Evolutionary conservation across 192 early-diverging fungal genomes (phyloP), one percentile per base, ranked within the genome.

Genomic region (Backusella parvicylindrica): DNA sequence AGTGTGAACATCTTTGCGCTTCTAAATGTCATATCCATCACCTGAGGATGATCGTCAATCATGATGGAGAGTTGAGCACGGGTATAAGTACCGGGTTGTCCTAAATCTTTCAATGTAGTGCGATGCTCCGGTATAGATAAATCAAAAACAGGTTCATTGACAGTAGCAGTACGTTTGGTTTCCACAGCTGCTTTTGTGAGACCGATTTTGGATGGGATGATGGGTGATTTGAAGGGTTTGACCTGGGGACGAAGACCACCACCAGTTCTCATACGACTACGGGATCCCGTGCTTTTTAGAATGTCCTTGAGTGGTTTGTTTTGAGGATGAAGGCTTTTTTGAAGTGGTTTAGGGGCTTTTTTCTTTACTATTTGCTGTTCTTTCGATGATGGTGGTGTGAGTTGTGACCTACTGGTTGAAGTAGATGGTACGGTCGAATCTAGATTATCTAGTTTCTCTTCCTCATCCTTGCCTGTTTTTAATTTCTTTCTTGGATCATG

Each of bases 141-240:
- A 73, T 78, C 35, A 38, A 78, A 78, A 0, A 72, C 71, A 60
- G 71, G 43, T 21, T 26, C 32, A 23, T 8, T 68, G 3, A 33
- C 7, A 13, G 6, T 4, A 2, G 26, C 21, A 0, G 47, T 38
- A 5, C 33, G n/a, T 53, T 26, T 72, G 12, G 31, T 40, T 15
- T 68, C n/a, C 1, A 68, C 43, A n/a, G 64, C 77, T 18, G 67
- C 63, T 40, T 63, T 68, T 67, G 77, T 68, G 15, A 53, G 50
- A 15, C n/a, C 64, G 12, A 78, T 6, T 1, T 73, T 63, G 6
- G 67, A 68, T 26, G 72, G 23, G 7, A 78, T 71, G 15, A 68
- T 60, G 30, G 77, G 77, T 15, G 77, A 78, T 37, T 68, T 78
- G 33, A 78, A 78, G 0, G 77, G 77, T 18, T 78, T 78, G 21